Conservation (phyloP, 495 filamentous ascomycete genomes). For the Penicillium odoratum region DNA sequence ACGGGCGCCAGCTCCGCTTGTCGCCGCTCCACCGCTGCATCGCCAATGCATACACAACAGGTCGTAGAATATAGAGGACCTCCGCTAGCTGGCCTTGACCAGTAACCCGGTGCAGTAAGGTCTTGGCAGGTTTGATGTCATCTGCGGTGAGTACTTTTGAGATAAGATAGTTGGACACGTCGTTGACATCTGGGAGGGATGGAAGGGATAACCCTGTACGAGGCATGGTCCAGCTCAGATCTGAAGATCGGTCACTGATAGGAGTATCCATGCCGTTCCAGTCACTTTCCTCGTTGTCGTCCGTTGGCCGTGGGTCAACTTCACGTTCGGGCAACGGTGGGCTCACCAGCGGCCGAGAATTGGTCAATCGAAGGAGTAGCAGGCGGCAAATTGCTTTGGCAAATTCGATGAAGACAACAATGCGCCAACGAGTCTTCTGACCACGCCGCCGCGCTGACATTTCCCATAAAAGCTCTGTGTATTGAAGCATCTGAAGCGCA, state of each 20-base stretch:
- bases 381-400: conserved; percentile 86
- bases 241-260: conserved; percentile 44
- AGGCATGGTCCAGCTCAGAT: conserved; percentile 85
- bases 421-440: conserved; percentile 82
- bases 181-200: conserved; percentile 70
- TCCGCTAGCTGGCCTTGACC: conserved; percentile 80
- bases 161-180: conserved; percentile 82
- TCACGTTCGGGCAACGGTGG: conserved; percentile 88
- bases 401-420: conserved; percentile 82
- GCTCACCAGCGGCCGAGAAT: conserved; percentile 77
- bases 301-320: conserved; percentile 60
- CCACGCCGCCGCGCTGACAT: conserved; percentile 82
- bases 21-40: conserved; percentile 67
- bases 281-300: conserved; percentile 48
- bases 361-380: conserved; percentile 79
- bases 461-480: conserved; percentile 87
- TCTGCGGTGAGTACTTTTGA: conserved; percentile 92
- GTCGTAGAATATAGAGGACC: conserved; percentile 84
- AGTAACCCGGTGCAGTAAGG: conserved; percentile 69
- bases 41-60: conserved; percentile 83
- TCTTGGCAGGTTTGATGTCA: conserved; percentile 87
- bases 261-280: conserved; percentile 52
- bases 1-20: conserved; percentile 77
- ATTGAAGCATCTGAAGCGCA: conserved; percentile 83
- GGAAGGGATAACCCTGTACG: conserved; percentile 85